Evolutionary conservation across 2,329 filamentous ascomycete species (phyloP).

Genomic region (Penicillium sp.): DNA sequence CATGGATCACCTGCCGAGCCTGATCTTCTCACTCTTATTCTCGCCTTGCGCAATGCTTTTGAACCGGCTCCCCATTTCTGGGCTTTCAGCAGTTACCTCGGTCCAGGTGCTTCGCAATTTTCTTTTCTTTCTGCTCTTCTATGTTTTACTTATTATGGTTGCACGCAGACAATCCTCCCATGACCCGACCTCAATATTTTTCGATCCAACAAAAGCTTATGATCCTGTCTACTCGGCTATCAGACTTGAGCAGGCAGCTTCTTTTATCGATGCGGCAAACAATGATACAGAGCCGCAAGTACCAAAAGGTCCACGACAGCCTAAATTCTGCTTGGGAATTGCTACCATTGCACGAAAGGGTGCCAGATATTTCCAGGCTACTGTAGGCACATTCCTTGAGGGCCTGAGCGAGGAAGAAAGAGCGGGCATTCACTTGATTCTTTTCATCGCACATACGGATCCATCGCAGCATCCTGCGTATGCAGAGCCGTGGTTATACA

Average conservation of each 20-base stretch:
- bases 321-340: background rate
- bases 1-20: too few species aligned
- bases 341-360: background rate
- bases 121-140: background rate
- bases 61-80: background rate
- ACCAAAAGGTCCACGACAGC: background rate
- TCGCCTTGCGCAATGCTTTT: background rate
- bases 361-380: background rate
- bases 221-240: background rate
- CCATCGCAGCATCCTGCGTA: background rate
- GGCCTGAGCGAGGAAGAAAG: background rate
- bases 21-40: too few species aligned
- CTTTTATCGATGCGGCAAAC: background rate
- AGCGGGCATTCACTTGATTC: background rate
- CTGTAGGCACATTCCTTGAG: background rate
- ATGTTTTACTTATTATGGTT: background rate
- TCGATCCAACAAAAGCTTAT: background rate
- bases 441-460: background rate
- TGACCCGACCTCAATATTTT: background rate
- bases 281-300: background rate
- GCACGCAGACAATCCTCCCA: background rate
- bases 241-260: background rate
- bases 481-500: background rate
- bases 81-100: background rate
- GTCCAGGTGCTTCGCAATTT: background rate